phyloP scores from a whole-genome alignment of 2,329 filamentous ascomycete genomes.

The Pseudogymnoascus sp. region DNA sequence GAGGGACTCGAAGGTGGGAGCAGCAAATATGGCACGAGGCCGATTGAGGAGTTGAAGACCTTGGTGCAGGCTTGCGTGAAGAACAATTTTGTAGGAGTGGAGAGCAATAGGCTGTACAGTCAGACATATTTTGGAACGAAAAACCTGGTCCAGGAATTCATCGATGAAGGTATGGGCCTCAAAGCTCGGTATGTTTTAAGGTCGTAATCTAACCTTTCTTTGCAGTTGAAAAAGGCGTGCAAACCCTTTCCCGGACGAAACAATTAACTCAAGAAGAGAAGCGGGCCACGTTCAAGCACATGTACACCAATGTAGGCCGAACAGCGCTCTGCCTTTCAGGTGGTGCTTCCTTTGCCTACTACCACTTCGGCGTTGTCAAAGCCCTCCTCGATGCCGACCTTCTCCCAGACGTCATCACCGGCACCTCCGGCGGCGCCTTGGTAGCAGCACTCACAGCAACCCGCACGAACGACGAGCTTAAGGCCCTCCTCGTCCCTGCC shows the following conservation, averaged over 20 bases:
- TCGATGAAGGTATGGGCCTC: slow-evolving; percentile 63
- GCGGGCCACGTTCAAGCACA: slow-evolving; percentile 73
- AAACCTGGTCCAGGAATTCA: slow-evolving; percentile 78
- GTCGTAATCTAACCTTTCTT: background rate
- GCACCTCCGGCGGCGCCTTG: slow-evolving; percentile 87
- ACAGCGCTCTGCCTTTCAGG: slow-evolving; percentile 90
- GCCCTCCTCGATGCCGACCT: slow-evolving; percentile 80
- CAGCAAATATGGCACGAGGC: slow-evolving; percentile 36
- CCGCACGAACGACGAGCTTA: slow-evolving; percentile 84
- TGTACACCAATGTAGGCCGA: slow-evolving; percentile 84
- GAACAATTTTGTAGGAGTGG: slow-evolving; percentile 93
- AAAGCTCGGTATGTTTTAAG: slow-evolving; percentile 13
- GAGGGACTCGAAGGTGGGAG: slow-evolving; percentile 38
- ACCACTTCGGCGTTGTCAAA: slow-evolving; percentile 89
- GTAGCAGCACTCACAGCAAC: slow-evolving; percentile 83
- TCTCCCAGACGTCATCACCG: slow-evolving; percentile 89
- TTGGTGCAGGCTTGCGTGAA: slow-evolving; percentile 88
- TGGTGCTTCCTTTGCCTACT: slow-evolving; percentile 91
- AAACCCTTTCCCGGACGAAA: slow-evolving; percentile 60
- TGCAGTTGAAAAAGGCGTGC: slow-evolving; percentile 56
- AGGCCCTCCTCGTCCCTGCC: slow-evolving; percentile 74
- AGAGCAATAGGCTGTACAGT: slow-evolving; percentile 90
- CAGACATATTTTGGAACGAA: slow-evolving; percentile 99
- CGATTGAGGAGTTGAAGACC: slow-evolving; percentile 67
- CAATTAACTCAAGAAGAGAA: slow-evolving; percentile 68